Evolutionary conservation across 768 basidiomycete genomes (phyloP).

Genomic region (Kwoniella sp.): DNA sequence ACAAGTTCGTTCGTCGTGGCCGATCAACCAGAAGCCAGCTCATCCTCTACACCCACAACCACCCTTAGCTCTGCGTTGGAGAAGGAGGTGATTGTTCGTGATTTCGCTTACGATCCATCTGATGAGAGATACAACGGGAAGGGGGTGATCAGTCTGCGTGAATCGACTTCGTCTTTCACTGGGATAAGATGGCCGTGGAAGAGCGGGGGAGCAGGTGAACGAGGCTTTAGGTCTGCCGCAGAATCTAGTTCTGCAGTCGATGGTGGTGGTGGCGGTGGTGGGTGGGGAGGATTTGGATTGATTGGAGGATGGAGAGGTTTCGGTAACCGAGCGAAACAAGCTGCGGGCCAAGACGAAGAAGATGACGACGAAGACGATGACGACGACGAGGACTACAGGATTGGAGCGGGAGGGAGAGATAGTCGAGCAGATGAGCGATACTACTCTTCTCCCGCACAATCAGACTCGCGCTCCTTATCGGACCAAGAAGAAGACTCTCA

Average conservation of each 20-base stretch:
- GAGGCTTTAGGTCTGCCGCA: conserved; percentile 6
- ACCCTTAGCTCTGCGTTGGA: neutral
- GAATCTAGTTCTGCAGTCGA: neutral
- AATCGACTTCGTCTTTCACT: neutral
- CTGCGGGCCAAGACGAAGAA: conserved; percentile 2
- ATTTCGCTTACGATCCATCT: conserved; percentile 35
- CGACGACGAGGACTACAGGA: conserved; percentile 15
- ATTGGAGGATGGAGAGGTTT: conserved; percentile 36
- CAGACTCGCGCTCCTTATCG: neutral
- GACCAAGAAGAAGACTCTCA: neutral
- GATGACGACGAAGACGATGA: conserved; percentile 27
- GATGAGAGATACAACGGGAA: conserved; percentile 38
- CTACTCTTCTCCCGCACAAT: conserved; percentile 16
- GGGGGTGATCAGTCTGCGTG: conserved; percentile 10
- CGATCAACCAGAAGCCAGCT: conserved; percentile 7
- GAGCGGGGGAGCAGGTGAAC: neutral
- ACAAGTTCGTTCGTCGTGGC: neutral
- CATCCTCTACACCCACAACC: conserved; percentile 6
- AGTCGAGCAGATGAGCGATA: conserved; percentile 23
- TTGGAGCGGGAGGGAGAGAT: neutral
- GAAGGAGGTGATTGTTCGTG: conserved; percentile 30
- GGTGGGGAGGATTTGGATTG: conserved; percentile 37
- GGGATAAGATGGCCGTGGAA: conserved; percentile 19
- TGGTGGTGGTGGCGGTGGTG: conserved; percentile 1
- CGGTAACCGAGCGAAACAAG: conserved; percentile 4